Percentiles rank a stretch among this genome's conserved stretches.
Conservation (phyloP, 768 basidiomycete genomes). For the Naganishia antarctica region DNA sequence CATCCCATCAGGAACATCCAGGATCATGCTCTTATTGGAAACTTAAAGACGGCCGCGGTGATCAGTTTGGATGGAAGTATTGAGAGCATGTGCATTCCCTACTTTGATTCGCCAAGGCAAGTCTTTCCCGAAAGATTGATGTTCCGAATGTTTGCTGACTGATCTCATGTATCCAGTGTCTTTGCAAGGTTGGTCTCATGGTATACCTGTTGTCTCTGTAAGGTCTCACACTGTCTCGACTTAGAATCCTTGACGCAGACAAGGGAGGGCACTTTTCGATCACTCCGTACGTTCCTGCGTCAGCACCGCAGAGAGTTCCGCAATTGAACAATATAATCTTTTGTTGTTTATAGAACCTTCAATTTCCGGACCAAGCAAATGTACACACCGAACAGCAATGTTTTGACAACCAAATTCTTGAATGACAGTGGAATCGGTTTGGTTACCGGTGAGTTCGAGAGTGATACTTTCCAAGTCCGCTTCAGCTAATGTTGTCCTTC, state of each 20-base stretch:
- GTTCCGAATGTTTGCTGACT: neutral
- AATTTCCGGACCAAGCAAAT: conserved; percentile 46
- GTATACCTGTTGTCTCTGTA: too few species aligned
- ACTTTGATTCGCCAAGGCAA: conserved; percentile 84
- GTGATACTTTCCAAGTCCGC: neutral
- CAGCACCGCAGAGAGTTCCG: conserved; percentile 51
- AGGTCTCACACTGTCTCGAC: neutral
- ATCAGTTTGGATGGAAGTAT: conserved; percentile 52
- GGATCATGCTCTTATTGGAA: conserved; percentile 50
- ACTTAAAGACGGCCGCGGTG: conserved; percentile 46
- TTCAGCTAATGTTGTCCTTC: neutral
- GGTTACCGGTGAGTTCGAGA: conserved; percentile 60
- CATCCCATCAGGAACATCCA: conserved; percentile 41
- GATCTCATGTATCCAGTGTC: neutral
- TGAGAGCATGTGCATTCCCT: conserved; percentile 85
- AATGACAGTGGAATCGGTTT: conserved; percentile 79
- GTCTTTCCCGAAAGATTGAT: neutral
- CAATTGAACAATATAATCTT: conserved; percentile 52
- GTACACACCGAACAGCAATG: conserved; percentile 53
- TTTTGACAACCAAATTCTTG: conserved; percentile 84
- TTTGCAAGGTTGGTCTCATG: conserved; percentile 9
- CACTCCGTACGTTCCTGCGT: conserved; percentile 23
- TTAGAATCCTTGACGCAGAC: conserved; percentile 42
- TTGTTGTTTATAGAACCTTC: conserved; percentile 33
- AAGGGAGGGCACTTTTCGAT: conserved; percentile 89